A percentile compares a stretch with the other conserved stretches of the same genome.
These are phyloP conservation scores for Penicillium sp. DNA, from an alignment of 2,329 filamentous ascomycete genomes.

Conservation along the genomic window DNA sequence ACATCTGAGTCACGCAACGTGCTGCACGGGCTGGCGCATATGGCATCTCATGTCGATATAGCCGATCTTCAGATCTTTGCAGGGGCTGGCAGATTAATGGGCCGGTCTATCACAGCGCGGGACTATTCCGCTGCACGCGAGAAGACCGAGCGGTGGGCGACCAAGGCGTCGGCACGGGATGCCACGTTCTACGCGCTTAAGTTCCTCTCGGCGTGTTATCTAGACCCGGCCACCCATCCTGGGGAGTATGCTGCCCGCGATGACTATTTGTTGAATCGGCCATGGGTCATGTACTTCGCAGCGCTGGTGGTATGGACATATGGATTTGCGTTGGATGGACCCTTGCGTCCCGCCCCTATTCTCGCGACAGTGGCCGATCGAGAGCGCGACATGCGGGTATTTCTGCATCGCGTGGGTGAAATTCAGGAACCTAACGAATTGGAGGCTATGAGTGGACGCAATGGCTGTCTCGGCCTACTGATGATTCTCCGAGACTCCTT, in stretches of 20 bases:
- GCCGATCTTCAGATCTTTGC: slow-evolving; percentile 98
- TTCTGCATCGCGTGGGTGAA: slow-evolving; percentile 69
- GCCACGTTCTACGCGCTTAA: slow-evolving; percentile 89
- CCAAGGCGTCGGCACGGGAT: slow-evolving; percentile 81
- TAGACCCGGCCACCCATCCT: slow-evolving; percentile 48
- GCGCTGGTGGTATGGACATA: slow-evolving; percentile 93
- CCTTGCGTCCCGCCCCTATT: slow-evolving; percentile 54
- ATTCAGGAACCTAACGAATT: slow-evolving; percentile 76
- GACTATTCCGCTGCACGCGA: slow-evolving; percentile 78
- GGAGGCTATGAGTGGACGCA: slow-evolving; percentile 70
- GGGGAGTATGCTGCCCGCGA: slow-evolving; percentile 74
- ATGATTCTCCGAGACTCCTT: slow-evolving; percentile 81
- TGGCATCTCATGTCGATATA: slow-evolving; percentile 96
- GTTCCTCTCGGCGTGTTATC: slow-evolving; percentile 75
- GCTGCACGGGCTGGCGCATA: slow-evolving; percentile 89
- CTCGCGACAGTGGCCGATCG: slow-evolving; percentile 64
- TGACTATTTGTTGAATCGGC: slow-evolving; percentile 84
- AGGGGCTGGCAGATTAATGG: slow-evolving; percentile 78
- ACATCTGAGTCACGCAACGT: slow-evolving; percentile 82
- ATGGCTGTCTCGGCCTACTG: slow-evolving; percentile 77
- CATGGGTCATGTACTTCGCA: slow-evolving; percentile 95
- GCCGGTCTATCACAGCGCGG: slow-evolving; percentile 76
- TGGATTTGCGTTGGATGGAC: slow-evolving; percentile 83
- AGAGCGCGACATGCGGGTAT: slow-evolving; percentile 74
- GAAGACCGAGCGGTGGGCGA: slow-evolving; percentile 82